Conservation (phyloP, 2,329 filamentous ascomycete species). For the Gnomoniopsis smithogilvyi region DNA sequence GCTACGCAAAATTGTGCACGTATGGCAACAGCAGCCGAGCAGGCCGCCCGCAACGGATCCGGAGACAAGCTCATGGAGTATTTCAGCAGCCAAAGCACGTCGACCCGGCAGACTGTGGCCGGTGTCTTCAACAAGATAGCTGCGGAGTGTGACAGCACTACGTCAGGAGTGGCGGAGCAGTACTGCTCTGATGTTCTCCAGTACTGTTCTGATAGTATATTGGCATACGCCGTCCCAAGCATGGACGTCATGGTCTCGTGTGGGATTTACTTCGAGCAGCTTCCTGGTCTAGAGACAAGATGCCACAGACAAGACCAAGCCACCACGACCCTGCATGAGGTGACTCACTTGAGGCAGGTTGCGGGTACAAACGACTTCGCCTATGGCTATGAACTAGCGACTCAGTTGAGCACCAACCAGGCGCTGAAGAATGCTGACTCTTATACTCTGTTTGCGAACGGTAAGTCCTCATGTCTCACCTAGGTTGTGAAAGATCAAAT, state of each 20-base stretch:
- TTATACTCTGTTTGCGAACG: conserved; percentile 39
- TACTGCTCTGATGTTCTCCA: conserved; percentile 58
- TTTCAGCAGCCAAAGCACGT: conserved; percentile 56
- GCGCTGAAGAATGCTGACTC: conserved; percentile 65
- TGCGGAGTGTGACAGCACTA: conserved; percentile 50
- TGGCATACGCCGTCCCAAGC: conserved; percentile 60
- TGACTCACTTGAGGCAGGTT: conserved; percentile 56
- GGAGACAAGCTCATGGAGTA: conserved; percentile 54
- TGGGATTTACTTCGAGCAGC: conserved; percentile 52
- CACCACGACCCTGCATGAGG: conserved; percentile 63
- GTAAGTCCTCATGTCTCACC: neutral
- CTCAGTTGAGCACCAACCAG: conserved; percentile 40
- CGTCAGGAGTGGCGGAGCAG: conserved; percentile 45
- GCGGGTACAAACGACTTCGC: conserved; percentile 58
- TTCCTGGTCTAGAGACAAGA: conserved; percentile 43
- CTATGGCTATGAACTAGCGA: conserved; percentile 52
- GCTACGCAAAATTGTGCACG: conserved; percentile 53
- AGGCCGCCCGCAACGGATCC: conserved; percentile 45
- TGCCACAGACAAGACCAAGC: conserved; percentile 67
- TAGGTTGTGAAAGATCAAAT: neutral
- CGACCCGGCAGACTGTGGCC: conserved; percentile 46
- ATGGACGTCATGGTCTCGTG: conserved; percentile 59
- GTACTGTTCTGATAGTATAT: conserved; percentile 45
- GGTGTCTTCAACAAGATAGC: conserved; percentile 50
- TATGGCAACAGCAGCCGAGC: conserved; percentile 50